These are phyloP conservation scores for Lactarius hengduanensis DNA, from an alignment of 768 basidiomycete species.

Conservation along the genomic window DNA sequence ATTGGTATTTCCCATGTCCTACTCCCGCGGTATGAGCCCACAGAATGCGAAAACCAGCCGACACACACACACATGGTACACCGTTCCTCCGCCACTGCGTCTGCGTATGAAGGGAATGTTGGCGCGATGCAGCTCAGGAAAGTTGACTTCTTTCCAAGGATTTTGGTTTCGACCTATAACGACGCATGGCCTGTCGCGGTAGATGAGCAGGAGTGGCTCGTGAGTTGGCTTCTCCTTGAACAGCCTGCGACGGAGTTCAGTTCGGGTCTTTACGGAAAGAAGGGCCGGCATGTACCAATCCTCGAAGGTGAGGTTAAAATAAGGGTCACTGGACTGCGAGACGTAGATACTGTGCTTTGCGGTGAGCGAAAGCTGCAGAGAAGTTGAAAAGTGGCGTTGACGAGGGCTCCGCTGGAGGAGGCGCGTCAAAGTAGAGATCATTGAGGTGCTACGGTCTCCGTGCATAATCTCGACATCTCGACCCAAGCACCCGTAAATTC, in stretches of 20 bases:
- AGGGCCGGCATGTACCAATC: slow-evolving; percentile 63
- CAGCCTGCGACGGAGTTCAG: slow-evolving; percentile 51
- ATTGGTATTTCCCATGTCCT: slow-evolving; percentile 98
- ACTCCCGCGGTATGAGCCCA: slow-evolving; percentile 11
- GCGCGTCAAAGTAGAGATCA: slow-evolving; percentile 34
- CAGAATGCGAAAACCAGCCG: not conserved
- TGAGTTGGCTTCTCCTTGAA: slow-evolving; percentile 71
- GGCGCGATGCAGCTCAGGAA: slow-evolving; percentile 49
- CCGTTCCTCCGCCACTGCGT: slow-evolving; percentile 91
- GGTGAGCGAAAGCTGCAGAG: slow-evolving; percentile 1
- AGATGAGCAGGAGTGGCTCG: slow-evolving; percentile 77
- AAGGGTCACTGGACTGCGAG: slow-evolving; percentile 77
- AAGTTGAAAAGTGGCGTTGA: slow-evolving; percentile 15
- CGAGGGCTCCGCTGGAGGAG: slow-evolving; percentile 18
- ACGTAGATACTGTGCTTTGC: slow-evolving; percentile 58
- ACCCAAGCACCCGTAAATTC: not conserved
- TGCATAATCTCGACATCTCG: not conserved
- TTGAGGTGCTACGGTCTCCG: not conserved
- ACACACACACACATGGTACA: slow-evolving; percentile 75
- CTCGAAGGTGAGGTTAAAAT: slow-evolving; percentile 87
- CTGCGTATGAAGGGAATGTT: slow-evolving; percentile 78
- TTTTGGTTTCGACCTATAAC: slow-evolving; percentile 97
- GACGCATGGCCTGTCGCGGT: slow-evolving; percentile 85
- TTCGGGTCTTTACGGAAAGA: slow-evolving; percentile 33
- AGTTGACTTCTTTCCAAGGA: slow-evolving; percentile 96